Base-by-base conservation (phyloP, 73 alveolate species). In the Symbiodinium natans region DNA sequence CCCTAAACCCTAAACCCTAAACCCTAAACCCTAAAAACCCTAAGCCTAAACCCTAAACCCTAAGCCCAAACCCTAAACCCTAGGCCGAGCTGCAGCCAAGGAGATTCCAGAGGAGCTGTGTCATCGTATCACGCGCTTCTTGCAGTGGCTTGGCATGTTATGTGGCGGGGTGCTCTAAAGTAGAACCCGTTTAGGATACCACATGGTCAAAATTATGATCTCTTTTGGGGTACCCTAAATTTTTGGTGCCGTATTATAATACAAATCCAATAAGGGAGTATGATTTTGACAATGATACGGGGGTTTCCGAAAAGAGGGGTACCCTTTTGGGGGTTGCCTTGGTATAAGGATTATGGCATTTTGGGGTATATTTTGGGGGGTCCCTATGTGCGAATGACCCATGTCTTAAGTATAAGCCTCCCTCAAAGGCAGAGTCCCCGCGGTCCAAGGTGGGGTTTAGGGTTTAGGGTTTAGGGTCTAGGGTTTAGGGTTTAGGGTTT, bases 111-210 rank as follows among this genome's bases (percentile, higher is more conserved):
- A 59, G 2, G 95, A 88, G 31, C 56, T 88, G 41, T 27, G 43
- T 13, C 82, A 88, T 40, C 95, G 95, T 17, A 63, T 88, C 73
- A 38, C 71, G 95, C 95, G 95, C 43, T 63, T 88, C 39, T 34
- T 88, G 83, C 77, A 63, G 77, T 27, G 31, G 27, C 77, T 27
- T 5, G 34, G 77, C 77, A 2, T 5, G 27, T 2, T 0, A 15
- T 48, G 3, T 56, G 5, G 5, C 25, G 74, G 74, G 74, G 74
- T 56, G n/a, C n/a, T n/a, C n/a, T n/a, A n/a, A n/a, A n/a, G n/a
- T n/a, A n/a, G n/a, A n/a, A n/a, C n/a, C n/a, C n/a, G n/a, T n/a
- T n/a, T n/a, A n/a, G n/a, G n/a, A n/a, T n/a, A n/a, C n/a, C n/a
- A n/a, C n/a, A n/a, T n/a, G n/a, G n/a, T n/a, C n/a, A n/a, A n/a